These are phyloP conservation scores for Tetradesmus lagerheimii DNA, from an alignment of 139 green algal species.

Conservation along the genomic window DNA sequence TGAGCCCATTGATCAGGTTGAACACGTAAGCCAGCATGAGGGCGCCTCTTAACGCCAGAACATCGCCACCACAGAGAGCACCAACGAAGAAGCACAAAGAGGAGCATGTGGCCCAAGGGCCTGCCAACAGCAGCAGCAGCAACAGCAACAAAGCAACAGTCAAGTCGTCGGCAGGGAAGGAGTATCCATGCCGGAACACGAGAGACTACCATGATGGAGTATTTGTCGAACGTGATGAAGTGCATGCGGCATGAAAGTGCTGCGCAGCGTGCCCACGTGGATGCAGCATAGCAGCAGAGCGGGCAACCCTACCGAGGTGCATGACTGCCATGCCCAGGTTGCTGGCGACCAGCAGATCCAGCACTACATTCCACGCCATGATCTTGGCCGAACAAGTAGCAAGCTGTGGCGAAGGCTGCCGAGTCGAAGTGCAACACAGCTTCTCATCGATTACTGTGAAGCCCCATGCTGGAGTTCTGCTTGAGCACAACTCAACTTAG, in stretches of 20 bases:
- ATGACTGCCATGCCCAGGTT: background rate
- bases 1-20: slow-evolving; percentile 4
- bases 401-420: no score
- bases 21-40: slow-evolving; percentile 16
- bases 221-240: no score
- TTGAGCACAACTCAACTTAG: background rate
- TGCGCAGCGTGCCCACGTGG: background rate
- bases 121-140: background rate
- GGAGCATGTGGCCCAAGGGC: background rate
- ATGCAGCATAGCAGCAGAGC: no score
- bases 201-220: no score
- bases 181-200: no score
- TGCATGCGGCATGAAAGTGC: no score
- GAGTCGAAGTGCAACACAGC: background rate
- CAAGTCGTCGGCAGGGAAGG: no score
- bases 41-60: background rate
- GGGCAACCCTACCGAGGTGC: background rate
- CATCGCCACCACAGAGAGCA: background rate
- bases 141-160: background rate
- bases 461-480: background rate
- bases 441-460: background rate
- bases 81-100: background rate
- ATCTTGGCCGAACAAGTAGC: background rate
- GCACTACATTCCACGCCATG: background rate
- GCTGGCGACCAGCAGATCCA: background rate